Evolutionary conservation across 2,329 filamentous ascomycete genomes (phyloP).

Genomic region (Penicillium sp.): DNA sequence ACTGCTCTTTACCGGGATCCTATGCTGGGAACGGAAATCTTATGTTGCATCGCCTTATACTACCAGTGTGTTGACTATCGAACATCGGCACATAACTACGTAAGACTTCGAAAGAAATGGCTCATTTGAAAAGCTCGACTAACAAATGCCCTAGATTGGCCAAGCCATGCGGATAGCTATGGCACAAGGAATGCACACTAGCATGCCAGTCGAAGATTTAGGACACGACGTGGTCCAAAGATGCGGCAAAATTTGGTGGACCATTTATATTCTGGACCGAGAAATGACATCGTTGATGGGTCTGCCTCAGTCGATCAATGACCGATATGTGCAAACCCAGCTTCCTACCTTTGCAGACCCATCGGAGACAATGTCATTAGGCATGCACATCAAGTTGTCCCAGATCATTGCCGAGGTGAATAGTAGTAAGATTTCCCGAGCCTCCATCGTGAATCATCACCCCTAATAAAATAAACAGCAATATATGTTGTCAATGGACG

Average conservation of each 20-base stretch:
- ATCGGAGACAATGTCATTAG: slow-evolving; percentile 41
- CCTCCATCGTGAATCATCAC: not conserved
- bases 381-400: slow-evolving; percentile 50
- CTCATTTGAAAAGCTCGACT: slow-evolving; percentile 45
- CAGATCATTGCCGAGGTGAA: slow-evolving; percentile 48
- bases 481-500: slow-evolving; percentile 46
- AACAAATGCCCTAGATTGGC: slow-evolving; percentile 46
- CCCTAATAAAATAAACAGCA: slow-evolving; percentile 26
- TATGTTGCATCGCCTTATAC: slow-evolving; percentile 51
- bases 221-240: slow-evolving; percentile 50
- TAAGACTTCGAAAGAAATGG: slow-evolving; percentile 47
- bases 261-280: slow-evolving; percentile 55
- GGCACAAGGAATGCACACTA: slow-evolving; percentile 54
- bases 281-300: slow-evolving; percentile 58
- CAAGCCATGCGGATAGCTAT: slow-evolving; percentile 56
- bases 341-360: slow-evolving; percentile 48
- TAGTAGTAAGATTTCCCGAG: slow-evolving; percentile 37
- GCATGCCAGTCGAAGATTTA: slow-evolving; percentile 51
- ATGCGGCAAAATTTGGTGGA: slow-evolving; percentile 57
- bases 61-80: slow-evolving; percentile 53
- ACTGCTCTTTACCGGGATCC: slow-evolving; percentile 46
- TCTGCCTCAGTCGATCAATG: slow-evolving; percentile 51
- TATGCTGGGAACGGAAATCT: slow-evolving; percentile 51
- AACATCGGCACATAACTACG: slow-evolving; percentile 51
- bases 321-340: slow-evolving; percentile 53